Evolutionary conservation across 352 stramenopile genomes (phyloP), one percentile per base, ranked within the genome.

Genomic region (Pythium aristosporum): DNA sequence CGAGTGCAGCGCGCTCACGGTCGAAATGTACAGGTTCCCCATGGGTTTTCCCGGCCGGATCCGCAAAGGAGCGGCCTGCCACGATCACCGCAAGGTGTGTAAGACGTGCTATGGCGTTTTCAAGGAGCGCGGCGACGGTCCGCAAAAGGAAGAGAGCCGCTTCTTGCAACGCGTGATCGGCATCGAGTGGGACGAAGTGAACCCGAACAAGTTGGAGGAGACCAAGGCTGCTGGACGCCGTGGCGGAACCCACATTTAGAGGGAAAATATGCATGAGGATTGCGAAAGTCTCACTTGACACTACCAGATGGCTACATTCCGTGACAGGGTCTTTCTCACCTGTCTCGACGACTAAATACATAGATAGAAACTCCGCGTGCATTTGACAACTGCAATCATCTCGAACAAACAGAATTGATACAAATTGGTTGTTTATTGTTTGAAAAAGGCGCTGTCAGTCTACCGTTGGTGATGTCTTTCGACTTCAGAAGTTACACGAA

Each of bases 131-230:
- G 79, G 75, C 16, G 82, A 87, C 8, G 64, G 87, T 20, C 79
- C 80, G 37, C 74, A 89, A 42, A 89, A 87, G 72, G 68, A 84
- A 42, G 72, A 88, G 61, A 81, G 61, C 51, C 72, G 71, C 60
- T 95, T 95, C 63, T 72, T 95, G 11, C 85, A 79, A 49, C 84
- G 86, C 57, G 78, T 93, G 51, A 91, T 95, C 48, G 88, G 88
- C 62, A 77, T 95, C 57, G 86, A 95, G 57, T 95, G 86, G 86
- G 86, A 95, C 73, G 86, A 95, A 57, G 82, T 95, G n/a, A 95
- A 95, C 75, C 86, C 86, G 30, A 82, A 95, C 63, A 95, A 95
- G 67, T 70, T 95, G 30, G 64, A 82, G 56, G 68, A 66, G 41
- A 56, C 48, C 20, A 70, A 80, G 47, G 61, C 68, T 1, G 64